phyloP scores from a whole-genome alignment of 768 basidiomycete species.

The Mycena galericulata region DNA sequence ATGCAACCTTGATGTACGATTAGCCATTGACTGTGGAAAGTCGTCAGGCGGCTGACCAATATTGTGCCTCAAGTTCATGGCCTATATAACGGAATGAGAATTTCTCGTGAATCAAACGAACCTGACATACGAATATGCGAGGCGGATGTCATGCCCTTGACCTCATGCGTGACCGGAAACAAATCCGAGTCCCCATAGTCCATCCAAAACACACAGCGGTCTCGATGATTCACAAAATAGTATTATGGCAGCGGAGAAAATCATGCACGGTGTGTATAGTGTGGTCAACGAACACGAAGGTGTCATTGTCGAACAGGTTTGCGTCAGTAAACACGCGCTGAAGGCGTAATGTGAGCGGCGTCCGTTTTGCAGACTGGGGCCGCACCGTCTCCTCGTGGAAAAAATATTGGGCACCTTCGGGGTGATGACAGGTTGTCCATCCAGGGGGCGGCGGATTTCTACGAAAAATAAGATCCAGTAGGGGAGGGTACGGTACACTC shows the following conservation, averaged over 20 bases:
- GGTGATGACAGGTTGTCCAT: constrained; percentile 65
- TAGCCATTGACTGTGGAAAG: no score
- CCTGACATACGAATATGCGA: constrained; percentile 55
- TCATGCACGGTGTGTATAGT: constrained; percentile 47
- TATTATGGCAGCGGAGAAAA: constrained; percentile 41
- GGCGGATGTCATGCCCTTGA: constrained; percentile 51
- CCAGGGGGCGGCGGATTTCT: constrained; percentile 40
- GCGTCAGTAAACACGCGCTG: constrained; percentile 69
- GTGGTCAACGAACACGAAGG: constrained; percentile 49
- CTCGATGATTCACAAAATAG: constrained; percentile 53
- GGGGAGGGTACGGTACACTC: not conserved
- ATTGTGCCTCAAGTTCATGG: constrained; percentile 54
- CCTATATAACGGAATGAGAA: constrained; percentile 38
- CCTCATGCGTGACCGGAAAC: constrained; percentile 43
- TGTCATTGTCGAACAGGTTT: constrained; percentile 55
- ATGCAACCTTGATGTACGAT: no score
- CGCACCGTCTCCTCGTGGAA: constrained; percentile 59
- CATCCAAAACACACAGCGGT: constrained; percentile 66
- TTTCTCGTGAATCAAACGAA: not conserved
- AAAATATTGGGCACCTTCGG: constrained; percentile 74
- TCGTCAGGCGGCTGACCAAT: constrained; percentile 51
- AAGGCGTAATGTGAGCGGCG: not conserved
- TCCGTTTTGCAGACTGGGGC: not conserved
- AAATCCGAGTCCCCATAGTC: constrained; percentile 52
- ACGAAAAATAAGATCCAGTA: not conserved